These are phyloP conservation scores for Paralagenidium karlingii DNA, from an alignment of 352 stramenopile genomes.

Conservation along the genomic window DNA sequence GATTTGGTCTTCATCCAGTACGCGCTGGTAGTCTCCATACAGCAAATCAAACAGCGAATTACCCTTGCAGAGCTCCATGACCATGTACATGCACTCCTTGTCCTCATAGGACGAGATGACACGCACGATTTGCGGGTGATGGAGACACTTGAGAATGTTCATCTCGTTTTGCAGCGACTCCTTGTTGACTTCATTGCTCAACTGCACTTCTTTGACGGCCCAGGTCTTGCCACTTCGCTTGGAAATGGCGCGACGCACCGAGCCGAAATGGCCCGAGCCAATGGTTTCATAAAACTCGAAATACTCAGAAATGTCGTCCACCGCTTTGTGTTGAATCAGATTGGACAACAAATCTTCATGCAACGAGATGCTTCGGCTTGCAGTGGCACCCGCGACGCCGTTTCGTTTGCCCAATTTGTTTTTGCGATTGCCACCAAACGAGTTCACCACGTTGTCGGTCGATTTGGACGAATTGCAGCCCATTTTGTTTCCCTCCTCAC, in stretches of 20 bases:
- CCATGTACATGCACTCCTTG: constrained; percentile 74
- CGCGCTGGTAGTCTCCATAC: constrained; percentile 46
- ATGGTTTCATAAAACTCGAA: constrained; percentile 57
- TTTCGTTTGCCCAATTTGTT: no score
- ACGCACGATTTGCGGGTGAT: constrained; percentile 72
- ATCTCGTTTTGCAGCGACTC: constrained; percentile 67
- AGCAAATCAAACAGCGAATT: constrained; percentile 70
- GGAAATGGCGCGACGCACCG: constrained; percentile 47
- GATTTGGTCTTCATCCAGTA: constrained; percentile 56
- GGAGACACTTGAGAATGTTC: constrained; percentile 59
- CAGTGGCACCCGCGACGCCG: neutral
- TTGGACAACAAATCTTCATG: constrained; percentile 63
- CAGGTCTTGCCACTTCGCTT: constrained; percentile 54
- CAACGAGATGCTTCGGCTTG: constrained; percentile 20
- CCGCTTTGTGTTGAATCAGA: constrained; percentile 64
- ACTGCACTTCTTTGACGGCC: constrained; percentile 62
- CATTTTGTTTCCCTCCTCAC: no score
- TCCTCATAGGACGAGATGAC: constrained; percentile 72
- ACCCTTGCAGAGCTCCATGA: constrained; percentile 77
- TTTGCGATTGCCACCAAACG: no score
- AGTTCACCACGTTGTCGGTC: no score
- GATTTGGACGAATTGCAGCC: no score
- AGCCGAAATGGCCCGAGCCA: constrained; percentile 56
- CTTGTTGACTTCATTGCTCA: constrained; percentile 61
- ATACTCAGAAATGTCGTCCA: constrained; percentile 45